Evolutionary conservation across 176 grass and related monocot species (phyloP).

Genomic region (Raddia guianensis): DNA sequence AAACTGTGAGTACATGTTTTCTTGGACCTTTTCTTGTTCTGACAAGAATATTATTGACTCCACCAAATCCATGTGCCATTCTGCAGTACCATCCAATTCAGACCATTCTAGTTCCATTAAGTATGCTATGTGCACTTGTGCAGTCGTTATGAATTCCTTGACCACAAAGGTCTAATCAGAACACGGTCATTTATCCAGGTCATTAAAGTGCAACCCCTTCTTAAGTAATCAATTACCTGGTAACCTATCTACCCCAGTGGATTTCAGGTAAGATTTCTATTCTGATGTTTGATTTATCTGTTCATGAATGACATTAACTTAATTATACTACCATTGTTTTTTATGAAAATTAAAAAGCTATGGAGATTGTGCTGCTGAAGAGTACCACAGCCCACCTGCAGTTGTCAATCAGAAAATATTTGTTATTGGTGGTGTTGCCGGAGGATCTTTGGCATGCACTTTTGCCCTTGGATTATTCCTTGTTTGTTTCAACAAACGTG

Average conservation of each 20-base stretch:
- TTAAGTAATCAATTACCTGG: slow-evolving; percentile 50
- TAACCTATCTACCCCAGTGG: slow-evolving; percentile 29
- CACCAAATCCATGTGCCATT: slow-evolving; percentile 17
- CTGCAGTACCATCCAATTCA: neutral
- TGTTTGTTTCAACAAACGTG: slow-evolving; percentile 59
- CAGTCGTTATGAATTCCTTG: neutral
- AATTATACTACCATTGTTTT: slow-evolving; percentile 20
- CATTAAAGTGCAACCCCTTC: slow-evolving; percentile 60
- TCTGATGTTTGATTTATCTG: slow-evolving; percentile 22
- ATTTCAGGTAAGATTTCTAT: slow-evolving; percentile 54
- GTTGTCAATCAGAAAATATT: slow-evolving; percentile 36
- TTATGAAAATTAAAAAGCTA: slow-evolving; percentile 47
- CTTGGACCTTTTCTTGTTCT: slow-evolving; percentile 2
- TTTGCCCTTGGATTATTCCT: slow-evolving; percentile 56
- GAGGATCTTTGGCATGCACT: slow-evolving; percentile 67
- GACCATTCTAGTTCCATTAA: neutral
- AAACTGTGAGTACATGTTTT: slow-evolving; percentile 55
- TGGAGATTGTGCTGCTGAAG: slow-evolving; percentile 44
- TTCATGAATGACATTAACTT: slow-evolving; percentile 15
- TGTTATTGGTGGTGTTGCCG: slow-evolving; percentile 49
- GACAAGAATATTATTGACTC: neutral
- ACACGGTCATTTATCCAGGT: slow-evolving; percentile 43
- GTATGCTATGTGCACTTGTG: neutral
- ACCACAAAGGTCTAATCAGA: slow-evolving; percentile 13
- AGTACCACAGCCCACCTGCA: slow-evolving; percentile 32